Base-by-base conservation (phyloP, 2,329 filamentous ascomycete species). In the Penicillium italicum region DNA sequence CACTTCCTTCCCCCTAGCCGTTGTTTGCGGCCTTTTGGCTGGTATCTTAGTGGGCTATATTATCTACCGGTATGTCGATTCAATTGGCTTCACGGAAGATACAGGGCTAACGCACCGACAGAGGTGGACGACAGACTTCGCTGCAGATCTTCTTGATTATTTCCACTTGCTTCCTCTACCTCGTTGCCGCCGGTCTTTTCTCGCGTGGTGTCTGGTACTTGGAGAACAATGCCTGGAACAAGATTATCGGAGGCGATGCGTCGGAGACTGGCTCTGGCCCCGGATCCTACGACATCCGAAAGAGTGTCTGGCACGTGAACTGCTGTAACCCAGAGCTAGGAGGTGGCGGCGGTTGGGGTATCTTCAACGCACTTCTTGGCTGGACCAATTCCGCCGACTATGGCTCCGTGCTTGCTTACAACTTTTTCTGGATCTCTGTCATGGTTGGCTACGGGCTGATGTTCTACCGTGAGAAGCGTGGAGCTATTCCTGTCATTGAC, bases 351-450 rank as follows among this genome's bases (percentile, higher is more conserved):
- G 89, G 88, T 45, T 96, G 90, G 90, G 90, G 89, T 54, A 85
- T 96, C 64, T 89, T 96, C 79, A 93, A 94, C 66, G 86, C 89
- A 55, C 79, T 96, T 51, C 79, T 96, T 11, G 91, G 91, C 54
- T 96, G 91, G 91, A 83, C 85, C 62, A 96, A 96, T 77, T 90
- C 88, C 14, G 91, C 90, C 7, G 95, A 91, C 3, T 91, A 92
- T 65, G 90, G 90, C 47, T 92, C 89, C 0, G 88, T 96, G 62
- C 85, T 96, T 59, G 85, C 88, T 1, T 96, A 96, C 77, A 94
- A 94, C 69, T 53, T 93, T 14, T 96, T 95, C 77, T 96, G 91
- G 91, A 46, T 65, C 18, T 48, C 47, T 28, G 60, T 65, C 26
- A 65, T 65, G 48, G 34, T 64, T 12, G 59, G 49, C 12, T 65